Base-by-base conservation (phyloP, 495 filamentous ascomycete species). In the Viridothelium virens region DNA sequence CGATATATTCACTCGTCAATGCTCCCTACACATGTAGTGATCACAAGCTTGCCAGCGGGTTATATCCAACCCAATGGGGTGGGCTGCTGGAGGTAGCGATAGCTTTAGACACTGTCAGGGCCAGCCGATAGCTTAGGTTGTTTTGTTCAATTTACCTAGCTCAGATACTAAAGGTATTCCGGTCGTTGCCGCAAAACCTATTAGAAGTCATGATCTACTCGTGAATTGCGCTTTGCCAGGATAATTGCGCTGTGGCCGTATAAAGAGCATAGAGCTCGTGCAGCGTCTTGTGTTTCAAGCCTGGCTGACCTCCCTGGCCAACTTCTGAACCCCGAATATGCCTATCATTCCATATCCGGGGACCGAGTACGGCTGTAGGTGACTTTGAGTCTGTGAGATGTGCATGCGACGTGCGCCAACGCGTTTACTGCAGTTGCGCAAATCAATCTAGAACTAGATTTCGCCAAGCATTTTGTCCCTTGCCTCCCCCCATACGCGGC, bases 391-490 rank as follows among this genome's bases (percentile, higher is more conserved):
- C 6, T 44, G 41, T 44, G 6, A 44, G 25, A 25, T 25, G 25
- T 25, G 25, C 25, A 1, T 25, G 25, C 25, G 25, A 1, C 25
- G 25, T 25, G 25, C 25, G 25, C 25, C 25, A 25, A 25, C 25
- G 25, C 25, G 25, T 25, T 25, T 25, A 25, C 25, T 25, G 25
- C 25, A 25, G 25, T 25, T 25, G 25, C 25, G 25, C 25, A 25
- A 25, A 25, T 25, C 25, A 25, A 25, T 25, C 25, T 25, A 25
- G 25, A 25, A 25, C 25, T 25, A 25, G 25, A 25, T 25, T 25
- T 25, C 25, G 53, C 53, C 53, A 59, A 34, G 31, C 5, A 59
- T 34, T 53, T 59, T 59, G 53, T 59, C 53, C 53, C 25, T 11
- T 33, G 53, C 25, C 36, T 59, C 11, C 53, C 53, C 25, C 10